These are phyloP conservation scores for Fraxinus quadrangulata DNA, from an alignment of 257 asterid species.

Conservation along the genomic window DNA sequence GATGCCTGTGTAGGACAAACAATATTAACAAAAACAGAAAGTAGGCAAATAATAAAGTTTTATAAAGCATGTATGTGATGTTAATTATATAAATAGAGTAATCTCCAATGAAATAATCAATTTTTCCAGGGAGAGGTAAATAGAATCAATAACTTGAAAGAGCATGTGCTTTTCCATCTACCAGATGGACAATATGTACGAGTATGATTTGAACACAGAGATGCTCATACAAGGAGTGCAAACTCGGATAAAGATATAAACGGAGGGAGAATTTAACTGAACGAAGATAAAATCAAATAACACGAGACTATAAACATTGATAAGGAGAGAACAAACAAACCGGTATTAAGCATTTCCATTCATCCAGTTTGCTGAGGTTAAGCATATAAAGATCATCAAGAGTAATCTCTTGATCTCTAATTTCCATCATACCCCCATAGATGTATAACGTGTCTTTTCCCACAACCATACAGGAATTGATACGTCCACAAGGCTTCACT, in stretches of 20 bases:
- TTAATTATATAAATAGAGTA: background rate
- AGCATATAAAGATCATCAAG: conserved; percentile 88
- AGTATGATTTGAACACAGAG: background rate
- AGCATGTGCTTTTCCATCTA: background rate
- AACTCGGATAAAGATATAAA: conserved; percentile 15
- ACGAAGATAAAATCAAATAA: conserved; percentile 7
- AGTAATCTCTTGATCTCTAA: conserved; percentile 85
- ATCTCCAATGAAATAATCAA: background rate
- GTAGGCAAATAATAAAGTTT: background rate
- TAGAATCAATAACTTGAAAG: background rate
- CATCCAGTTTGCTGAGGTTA: conserved; percentile 93
- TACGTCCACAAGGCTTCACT: conserved; percentile 95
- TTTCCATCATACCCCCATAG: conserved; percentile 96
- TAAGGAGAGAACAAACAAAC: conserved; percentile 45
- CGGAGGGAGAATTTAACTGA: background rate
- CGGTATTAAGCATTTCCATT: conserved; percentile 90
- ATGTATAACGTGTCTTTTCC: conserved; percentile 85
- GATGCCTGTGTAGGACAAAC: conserved; percentile 59
- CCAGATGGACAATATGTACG: background rate
- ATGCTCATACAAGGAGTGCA: background rate
- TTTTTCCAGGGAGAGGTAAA: background rate
- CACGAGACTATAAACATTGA: background rate
- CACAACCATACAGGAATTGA: conserved; percentile 82
- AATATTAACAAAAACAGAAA: conserved; percentile 26
- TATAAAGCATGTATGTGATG: background rate